phyloP scores from a whole-genome alignment of 257 asterid genomes.

The Gentiana dahurica region DNA sequence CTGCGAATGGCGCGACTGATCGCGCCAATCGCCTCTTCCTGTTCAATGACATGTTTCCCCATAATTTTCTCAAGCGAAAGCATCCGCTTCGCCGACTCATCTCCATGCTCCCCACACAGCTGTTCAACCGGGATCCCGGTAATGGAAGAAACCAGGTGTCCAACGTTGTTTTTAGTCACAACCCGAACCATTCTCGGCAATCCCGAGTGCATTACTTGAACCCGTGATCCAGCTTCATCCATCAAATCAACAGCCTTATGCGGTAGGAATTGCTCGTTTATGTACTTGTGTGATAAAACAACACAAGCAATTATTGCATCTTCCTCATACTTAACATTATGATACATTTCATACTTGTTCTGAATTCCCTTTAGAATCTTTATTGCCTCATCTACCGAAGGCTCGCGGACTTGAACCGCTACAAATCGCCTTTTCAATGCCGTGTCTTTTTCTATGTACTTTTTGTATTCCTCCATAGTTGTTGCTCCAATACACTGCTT shows the following conservation, averaged over 20 bases:
- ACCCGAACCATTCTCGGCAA: not conserved
- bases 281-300: conserved; percentile 31
- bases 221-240: conserved; percentile 48
- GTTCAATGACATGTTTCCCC: conserved; percentile 49
- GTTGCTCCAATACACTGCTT: conserved; percentile 58
- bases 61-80: conserved; percentile 34
- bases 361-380: conserved; percentile 25
- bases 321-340: conserved; percentile 27
- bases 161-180: conserved; percentile 27
- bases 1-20: conserved; percentile 77
- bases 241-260: conserved; percentile 46
- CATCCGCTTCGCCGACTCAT: conserved; percentile 33
- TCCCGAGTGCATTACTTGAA: conserved; percentile 4
- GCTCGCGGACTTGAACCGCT: conserved; percentile 37
- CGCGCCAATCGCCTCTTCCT: conserved; percentile 76
- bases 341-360: conserved; percentile 30
- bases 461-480: conserved; percentile 43
- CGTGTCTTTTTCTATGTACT: conserved; percentile 43
- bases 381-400: conserved; percentile 29
- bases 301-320: conserved; percentile 33
- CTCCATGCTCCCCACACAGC: conserved; percentile 6
- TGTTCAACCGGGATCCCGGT: conserved; percentile 38
- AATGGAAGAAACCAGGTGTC: conserved; percentile 22
- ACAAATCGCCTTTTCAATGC: conserved; percentile 40
- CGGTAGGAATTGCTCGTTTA: conserved; percentile 25